These are phyloP conservation scores for Lachnum nothofagi DNA, from an alignment of 2,329 filamentous ascomycete species.

Conservation along the genomic window DNA sequence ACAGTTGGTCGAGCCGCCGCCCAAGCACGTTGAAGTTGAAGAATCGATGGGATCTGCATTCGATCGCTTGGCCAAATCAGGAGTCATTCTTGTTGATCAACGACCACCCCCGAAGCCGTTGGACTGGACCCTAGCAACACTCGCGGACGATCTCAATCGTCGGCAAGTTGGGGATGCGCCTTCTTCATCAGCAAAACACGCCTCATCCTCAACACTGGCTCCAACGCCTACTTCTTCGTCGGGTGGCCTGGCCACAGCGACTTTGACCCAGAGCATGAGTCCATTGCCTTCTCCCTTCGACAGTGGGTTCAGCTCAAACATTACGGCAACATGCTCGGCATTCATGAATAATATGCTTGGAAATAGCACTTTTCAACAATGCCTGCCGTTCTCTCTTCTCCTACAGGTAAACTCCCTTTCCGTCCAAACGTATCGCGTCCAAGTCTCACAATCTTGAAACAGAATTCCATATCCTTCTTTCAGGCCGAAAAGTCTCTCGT, in stretches of 20 bases:
- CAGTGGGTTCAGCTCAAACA: slow-evolving; percentile 57
- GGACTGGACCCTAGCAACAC: slow-evolving; percentile 6
- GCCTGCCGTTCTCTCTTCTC: slow-evolving; percentile 79
- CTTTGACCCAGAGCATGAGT: slow-evolving; percentile 28
- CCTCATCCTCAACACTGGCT: slow-evolving; percentile 7
- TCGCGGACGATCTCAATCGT: slow-evolving; percentile 17
- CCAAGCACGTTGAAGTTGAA: slow-evolving; percentile 7
- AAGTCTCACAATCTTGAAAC: slow-evolving; percentile 1
- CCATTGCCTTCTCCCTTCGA: slow-evolving; percentile 64
- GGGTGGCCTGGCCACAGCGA: slow-evolving; percentile 12
- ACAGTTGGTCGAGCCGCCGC: slow-evolving; percentile 24
- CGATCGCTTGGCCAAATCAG: slow-evolving; percentile 26
- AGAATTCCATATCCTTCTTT: slow-evolving; percentile 85
- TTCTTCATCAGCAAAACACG: slow-evolving; percentile 1
- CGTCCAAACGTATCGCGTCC: neutral
- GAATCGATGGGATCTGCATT: slow-evolving; percentile 24
- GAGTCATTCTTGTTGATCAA: slow-evolving; percentile 31
- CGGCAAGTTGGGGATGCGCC: slow-evolving; percentile 7
- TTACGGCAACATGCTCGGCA: slow-evolving; percentile 38
- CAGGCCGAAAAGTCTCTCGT: slow-evolving; percentile 65
- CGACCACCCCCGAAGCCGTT: slow-evolving; percentile 17
- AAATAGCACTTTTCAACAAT: slow-evolving; percentile 40
- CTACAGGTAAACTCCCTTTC: slow-evolving; percentile 56
- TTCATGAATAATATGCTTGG: slow-evolving; percentile 30
- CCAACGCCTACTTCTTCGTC: slow-evolving; percentile 2